phyloP scores from a whole-genome alignment of 2,329 filamentous ascomycete genomes.

The Sordariomycetes sp. region DNA sequence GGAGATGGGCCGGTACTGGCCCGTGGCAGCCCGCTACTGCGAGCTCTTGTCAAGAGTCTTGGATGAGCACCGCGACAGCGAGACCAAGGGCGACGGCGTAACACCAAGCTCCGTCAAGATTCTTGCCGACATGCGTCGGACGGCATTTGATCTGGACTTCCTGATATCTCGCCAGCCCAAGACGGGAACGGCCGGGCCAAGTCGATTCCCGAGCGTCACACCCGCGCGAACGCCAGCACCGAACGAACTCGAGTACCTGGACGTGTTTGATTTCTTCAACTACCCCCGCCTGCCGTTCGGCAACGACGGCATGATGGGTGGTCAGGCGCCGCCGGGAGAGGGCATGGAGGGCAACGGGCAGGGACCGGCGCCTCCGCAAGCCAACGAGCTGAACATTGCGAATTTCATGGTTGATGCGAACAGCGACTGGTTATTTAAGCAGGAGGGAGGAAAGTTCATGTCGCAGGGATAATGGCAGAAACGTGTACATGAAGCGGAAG shows the following conservation, averaged over 20 bases:
- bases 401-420: constrained; percentile 70
- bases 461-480: constrained; percentile 1
- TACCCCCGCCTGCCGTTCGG: constrained; percentile 61
- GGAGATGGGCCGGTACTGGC: constrained; percentile 77
- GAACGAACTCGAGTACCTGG: constrained; percentile 81
- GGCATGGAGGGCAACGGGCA: constrained; percentile 17
- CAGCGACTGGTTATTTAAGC: constrained; percentile 64
- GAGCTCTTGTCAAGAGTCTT: constrained; percentile 72
- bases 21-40: constrained; percentile 75
- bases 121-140: constrained; percentile 82
- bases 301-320: constrained; percentile 10
- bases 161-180: constrained; percentile 75
- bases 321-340: constrained; percentile 10
- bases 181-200: constrained; percentile 28
- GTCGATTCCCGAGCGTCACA: constrained; percentile 42
- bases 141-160: constrained; percentile 83
- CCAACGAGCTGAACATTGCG: constrained; percentile 66
- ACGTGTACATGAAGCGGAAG: too few species aligned
- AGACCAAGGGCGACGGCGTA: constrained; percentile 62
- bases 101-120: constrained; percentile 81
- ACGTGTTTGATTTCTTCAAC: constrained; percentile 94
- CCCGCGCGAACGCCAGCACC: constrained; percentile 62
- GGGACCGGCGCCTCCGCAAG: constrained; percentile 16
- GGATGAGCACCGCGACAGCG: constrained; percentile 75
- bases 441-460: constrained; percentile 4